Evolutionary conservation across 768 basidiomycete species (phyloP).

Genomic region (Podaxis sp.): DNA sequence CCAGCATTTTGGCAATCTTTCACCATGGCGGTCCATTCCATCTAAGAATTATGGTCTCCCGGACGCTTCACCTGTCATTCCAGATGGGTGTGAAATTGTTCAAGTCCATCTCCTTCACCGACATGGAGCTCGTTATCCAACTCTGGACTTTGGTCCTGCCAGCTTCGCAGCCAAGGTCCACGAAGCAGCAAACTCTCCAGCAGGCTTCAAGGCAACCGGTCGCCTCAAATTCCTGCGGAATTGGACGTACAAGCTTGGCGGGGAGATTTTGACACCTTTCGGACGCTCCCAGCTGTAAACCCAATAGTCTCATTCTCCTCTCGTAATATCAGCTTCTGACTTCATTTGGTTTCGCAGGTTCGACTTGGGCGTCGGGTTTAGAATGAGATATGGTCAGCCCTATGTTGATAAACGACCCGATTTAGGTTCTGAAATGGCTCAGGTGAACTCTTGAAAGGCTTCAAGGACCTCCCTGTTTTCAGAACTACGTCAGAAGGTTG

Average conservation of each 20-base stretch:
- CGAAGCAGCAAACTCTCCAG: constrained; percentile 34
- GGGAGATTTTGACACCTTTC: constrained; percentile 75
- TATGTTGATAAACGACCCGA: background rate
- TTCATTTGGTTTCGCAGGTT: constrained; percentile 26
- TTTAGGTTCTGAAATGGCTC: background rate
- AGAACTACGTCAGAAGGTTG: constrained; percentile 58
- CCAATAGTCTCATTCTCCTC: constrained; percentile 12
- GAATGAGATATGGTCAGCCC: constrained; percentile 58
- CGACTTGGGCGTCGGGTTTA: constrained; percentile 54
- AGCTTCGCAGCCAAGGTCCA: constrained; percentile 47
- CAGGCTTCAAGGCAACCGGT: constrained; percentile 51
- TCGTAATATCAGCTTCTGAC: background rate
- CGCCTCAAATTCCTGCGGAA: constrained; percentile 63
- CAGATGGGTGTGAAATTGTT: constrained; percentile 44
- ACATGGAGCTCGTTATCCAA: constrained; percentile 67
- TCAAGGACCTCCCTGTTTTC: constrained; percentile 56
- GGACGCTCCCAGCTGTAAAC: constrained; percentile 67
- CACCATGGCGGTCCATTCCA: constrained; percentile 50
- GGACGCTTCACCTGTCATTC: constrained; percentile 44
- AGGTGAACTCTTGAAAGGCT: constrained; percentile 39
- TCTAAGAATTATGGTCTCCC: constrained; percentile 45
- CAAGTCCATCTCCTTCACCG: constrained; percentile 65
- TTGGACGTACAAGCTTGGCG: constrained; percentile 79
- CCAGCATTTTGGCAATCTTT: constrained; percentile 46
- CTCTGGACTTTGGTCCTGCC: constrained; percentile 43